Evolutionary conservation across 2,329 filamentous ascomycete species (phyloP).

Genomic region (Exophiala alcalophila): DNA sequence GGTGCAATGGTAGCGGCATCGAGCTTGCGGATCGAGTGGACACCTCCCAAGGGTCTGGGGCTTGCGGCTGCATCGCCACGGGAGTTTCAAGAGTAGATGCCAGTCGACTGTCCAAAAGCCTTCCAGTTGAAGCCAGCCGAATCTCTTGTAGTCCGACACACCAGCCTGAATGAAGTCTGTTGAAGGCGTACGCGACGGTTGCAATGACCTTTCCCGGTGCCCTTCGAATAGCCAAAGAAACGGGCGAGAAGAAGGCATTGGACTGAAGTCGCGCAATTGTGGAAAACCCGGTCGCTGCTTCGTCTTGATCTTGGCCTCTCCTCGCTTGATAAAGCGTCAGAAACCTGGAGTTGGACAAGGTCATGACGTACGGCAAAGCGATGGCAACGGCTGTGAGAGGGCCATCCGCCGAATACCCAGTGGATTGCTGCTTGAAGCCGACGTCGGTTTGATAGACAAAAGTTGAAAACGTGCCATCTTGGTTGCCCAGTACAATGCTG

Average conservation of each 20-base stretch:
- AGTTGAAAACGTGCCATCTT: constrained; percentile 67
- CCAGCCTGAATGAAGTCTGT: constrained; percentile 75
- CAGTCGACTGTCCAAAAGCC: constrained; percentile 20
- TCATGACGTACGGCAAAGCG: constrained; percentile 71
- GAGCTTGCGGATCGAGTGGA: constrained; percentile 29
- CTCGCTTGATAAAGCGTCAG: constrained; percentile 67
- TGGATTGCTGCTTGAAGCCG: constrained; percentile 39
- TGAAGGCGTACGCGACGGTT: constrained; percentile 81
- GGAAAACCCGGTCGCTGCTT: background rate
- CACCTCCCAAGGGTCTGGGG: too few species aligned
- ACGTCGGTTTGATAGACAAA: constrained; percentile 52
- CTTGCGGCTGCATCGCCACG: constrained; percentile 5
- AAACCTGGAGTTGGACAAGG: constrained; percentile 70
- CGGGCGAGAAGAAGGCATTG: constrained; percentile 71
- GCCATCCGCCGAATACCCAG: constrained; percentile 56
- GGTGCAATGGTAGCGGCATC: constrained; percentile 37
- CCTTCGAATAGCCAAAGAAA: constrained; percentile 75
- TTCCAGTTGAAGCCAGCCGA: constrained; percentile 39
- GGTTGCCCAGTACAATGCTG: constrained; percentile 66
- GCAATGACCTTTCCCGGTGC: constrained; percentile 64
- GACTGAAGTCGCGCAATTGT: constrained; percentile 49
- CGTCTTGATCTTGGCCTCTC: constrained; percentile 51
- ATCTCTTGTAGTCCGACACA: constrained; percentile 90
- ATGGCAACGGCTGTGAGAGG: constrained; percentile 68
- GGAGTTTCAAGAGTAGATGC: constrained; percentile 29